Evolutionary conservation across 257 asterid genomes (phyloP).

Genomic region (Solanum chiquidenum): DNA sequence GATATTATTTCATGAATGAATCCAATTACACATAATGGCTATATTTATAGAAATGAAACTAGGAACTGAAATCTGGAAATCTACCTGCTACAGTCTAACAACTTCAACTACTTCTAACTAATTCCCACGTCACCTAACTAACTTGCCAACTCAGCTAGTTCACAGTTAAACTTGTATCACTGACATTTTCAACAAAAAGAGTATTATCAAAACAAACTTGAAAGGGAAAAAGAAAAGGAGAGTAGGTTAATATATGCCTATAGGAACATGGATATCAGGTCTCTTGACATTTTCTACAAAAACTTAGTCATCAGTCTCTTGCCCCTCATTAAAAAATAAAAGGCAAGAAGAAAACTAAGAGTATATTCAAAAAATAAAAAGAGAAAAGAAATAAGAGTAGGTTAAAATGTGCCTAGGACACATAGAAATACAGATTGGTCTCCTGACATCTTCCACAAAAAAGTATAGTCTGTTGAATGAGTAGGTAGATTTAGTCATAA

Average conservation of each 20-base stretch:
- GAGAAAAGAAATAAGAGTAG: background rate
- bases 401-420: background rate
- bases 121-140: no score
- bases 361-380: background rate
- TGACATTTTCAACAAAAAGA: background rate
- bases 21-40: no score
- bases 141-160: no score
- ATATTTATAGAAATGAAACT: no score
- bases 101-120: no score
- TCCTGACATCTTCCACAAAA: background rate
- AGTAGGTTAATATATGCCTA: background rate
- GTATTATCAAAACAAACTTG: background rate
- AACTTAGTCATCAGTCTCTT: background rate
- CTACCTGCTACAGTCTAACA: no score
- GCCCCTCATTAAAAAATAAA: background rate
- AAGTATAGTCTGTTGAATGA: no score
- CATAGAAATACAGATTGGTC: background rate
- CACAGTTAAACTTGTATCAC: background rate
- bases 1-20: no score
- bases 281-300: background rate
- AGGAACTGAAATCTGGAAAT: no score
- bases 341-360: background rate
- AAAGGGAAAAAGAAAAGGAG: background rate
- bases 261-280: background rate
- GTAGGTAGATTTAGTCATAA: no score